These are phyloP conservation scores for Mallotus japonicus DNA, from an alignment of 441 rosid genomes.

Conservation along the genomic window DNA sequence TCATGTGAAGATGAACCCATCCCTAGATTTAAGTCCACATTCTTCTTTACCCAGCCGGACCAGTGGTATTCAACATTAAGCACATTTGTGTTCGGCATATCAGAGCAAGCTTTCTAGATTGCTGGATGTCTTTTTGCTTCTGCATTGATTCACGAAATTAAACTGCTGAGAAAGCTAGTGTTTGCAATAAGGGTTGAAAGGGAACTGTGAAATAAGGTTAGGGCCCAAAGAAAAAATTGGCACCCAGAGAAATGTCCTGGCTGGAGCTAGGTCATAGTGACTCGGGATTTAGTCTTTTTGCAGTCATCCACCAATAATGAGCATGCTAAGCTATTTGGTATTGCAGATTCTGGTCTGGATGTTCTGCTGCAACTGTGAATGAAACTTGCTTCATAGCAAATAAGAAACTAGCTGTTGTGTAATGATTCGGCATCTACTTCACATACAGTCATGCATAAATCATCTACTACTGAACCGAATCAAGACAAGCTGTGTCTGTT, in stretches of 20 bases:
- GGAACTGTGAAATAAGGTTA: conserved; percentile 31
- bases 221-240: background rate
- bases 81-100: conserved; percentile 19
- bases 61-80: conserved; percentile 28
- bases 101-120: conserved; percentile 24
- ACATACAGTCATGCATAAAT: conserved; percentile 30
- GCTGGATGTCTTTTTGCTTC: conserved; percentile 18
- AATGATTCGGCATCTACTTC: conserved; percentile 21
- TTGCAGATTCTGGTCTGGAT: conserved; percentile 13
- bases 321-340: conserved; percentile 20
- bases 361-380: conserved; percentile 13
- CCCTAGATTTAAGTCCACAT: conserved; percentile 52
- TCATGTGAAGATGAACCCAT: conserved; percentile 41
- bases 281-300: conserved; percentile 8
- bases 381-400: conserved; percentile 5
- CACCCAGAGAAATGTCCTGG: conserved; percentile 12
- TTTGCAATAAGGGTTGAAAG: conserved; percentile 23
- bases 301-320: conserved; percentile 14
- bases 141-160: conserved; percentile 26
- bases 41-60: conserved; percentile 43
- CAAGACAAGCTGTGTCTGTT: conserved; percentile 4
- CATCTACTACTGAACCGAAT: conserved; percentile 22
- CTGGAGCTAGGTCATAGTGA: conserved; percentile 5
- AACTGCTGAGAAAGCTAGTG: conserved; percentile 26
- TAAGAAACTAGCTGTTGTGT: conserved; percentile 23